phyloP scores from a whole-genome alignment of 2,329 filamentous ascomycete genomes.

The Cladosporium sp. region DNA sequence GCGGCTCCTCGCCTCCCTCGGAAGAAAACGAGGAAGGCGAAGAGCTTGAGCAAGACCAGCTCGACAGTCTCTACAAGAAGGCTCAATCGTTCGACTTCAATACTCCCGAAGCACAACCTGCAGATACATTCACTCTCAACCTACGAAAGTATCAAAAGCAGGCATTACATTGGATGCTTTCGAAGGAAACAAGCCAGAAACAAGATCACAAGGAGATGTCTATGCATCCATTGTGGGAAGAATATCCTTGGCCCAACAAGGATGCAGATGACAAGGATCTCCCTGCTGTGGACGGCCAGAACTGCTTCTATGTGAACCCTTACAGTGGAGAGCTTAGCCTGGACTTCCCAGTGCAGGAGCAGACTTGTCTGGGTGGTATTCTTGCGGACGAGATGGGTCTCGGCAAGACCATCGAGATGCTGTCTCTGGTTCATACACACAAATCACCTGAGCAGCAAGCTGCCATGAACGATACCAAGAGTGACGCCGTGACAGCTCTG shows the following conservation, averaged over 20 bases:
- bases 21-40: slow-evolving; percentile 71
- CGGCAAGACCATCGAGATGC: slow-evolving; percentile 98
- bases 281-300: slow-evolving; percentile 64
- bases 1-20: slow-evolving; percentile 58
- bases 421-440: slow-evolving; percentile 87
- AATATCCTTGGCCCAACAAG: slow-evolving; percentile 85
- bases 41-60: slow-evolving; percentile 91
- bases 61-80: slow-evolving; percentile 91
- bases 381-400: slow-evolving; percentile 97
- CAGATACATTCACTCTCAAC: slow-evolving; percentile 76
- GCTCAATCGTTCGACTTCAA: slow-evolving; percentile 95
- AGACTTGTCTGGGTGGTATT: slow-evolving; percentile 90
- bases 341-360: slow-evolving; percentile 89
- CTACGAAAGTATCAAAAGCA: slow-evolving; percentile 94
- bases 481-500: slow-evolving; percentile 60
- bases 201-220: slow-evolving; percentile 69
- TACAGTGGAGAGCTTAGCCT: slow-evolving; percentile 93
- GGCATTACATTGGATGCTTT: slow-evolving; percentile 92
- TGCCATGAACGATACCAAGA: slow-evolving; percentile 30
- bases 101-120: slow-evolving; percentile 83
- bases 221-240: slow-evolving; percentile 97
- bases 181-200: slow-evolving; percentile 82
- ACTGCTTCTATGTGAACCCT: slow-evolving; percentile 90
- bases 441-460: slow-evolving; percentile 52
- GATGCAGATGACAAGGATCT: slow-evolving; percentile 83